Conservation (phyloP, 441 rosid species). For the Arabidopsis hybrid region DNA sequence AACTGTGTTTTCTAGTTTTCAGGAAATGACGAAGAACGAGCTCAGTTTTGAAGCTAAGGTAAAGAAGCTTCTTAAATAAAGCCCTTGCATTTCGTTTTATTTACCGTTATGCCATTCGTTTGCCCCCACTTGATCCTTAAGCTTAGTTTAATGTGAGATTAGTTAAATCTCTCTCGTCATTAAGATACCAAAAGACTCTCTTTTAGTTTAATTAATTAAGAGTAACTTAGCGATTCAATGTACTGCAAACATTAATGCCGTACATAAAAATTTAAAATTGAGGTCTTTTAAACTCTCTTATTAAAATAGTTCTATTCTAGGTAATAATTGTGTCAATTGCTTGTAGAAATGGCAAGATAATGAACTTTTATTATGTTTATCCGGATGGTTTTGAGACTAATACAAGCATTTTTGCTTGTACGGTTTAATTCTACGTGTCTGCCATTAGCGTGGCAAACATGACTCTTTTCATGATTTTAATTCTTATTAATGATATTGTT, state of each 20-base stretch:
- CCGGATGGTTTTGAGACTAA: slow-evolving; percentile 11
- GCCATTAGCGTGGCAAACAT: slow-evolving; percentile 34
- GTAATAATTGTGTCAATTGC: slow-evolving; percentile 38
- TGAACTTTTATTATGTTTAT: background rate
- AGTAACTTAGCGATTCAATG: slow-evolving; percentile 28
- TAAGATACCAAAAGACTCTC: slow-evolving; percentile 39
- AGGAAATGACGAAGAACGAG: slow-evolving; percentile 38
- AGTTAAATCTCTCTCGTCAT: slow-evolving; percentile 35
- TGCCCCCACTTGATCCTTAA: slow-evolving; percentile 26
- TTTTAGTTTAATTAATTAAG: slow-evolving; percentile 16
- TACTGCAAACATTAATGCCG: slow-evolving; percentile 37
- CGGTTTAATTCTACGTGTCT: slow-evolving; percentile 33
- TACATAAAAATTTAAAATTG: slow-evolving; percentile 3
- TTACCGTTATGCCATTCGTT: slow-evolving; percentile 31
- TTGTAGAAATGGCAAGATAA: slow-evolving; percentile 33
- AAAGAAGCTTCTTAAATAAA: background rate
- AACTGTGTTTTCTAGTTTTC: slow-evolving; percentile 39
- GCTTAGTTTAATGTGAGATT: slow-evolving; percentile 30
- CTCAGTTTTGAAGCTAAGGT: slow-evolving; percentile 48
- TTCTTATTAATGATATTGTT: slow-evolving; percentile 1
- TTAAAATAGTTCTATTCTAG: slow-evolving; percentile 11
- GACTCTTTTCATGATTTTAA: slow-evolving; percentile 1
- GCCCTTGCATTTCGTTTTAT: slow-evolving; percentile 17
- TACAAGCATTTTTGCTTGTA: slow-evolving; percentile 18
- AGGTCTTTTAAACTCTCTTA: background rate